Evolutionary conservation across 192 early-diverging fungal species (phyloP).

Genomic region (Lobosporangium transversale): DNA sequence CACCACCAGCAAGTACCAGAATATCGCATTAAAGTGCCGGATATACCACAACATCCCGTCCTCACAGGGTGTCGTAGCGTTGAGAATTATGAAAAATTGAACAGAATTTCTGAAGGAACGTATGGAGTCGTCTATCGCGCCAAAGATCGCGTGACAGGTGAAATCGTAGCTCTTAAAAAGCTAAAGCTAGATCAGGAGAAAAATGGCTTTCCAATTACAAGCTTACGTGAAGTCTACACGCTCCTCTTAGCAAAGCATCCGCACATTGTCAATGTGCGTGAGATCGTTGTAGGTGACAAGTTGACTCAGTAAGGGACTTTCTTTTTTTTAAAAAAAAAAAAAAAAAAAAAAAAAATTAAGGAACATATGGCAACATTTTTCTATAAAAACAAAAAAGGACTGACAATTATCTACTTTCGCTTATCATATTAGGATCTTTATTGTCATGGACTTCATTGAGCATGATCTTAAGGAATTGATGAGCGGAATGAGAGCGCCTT

Average conservation of each 20-base stretch:
- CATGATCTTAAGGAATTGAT: slow-evolving; percentile 94
- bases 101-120: slow-evolving; percentile 95
- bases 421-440: slow-evolving; percentile 93
- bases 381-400: too few relatives aligned
- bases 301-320: slow-evolving; percentile 61
- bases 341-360: too few relatives aligned
- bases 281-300: slow-evolving; percentile 77
- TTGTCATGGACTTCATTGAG: slow-evolving; percentile 98
- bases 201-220: slow-evolving; percentile 83
- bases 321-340: too few relatives aligned
- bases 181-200: slow-evolving; percentile 66
- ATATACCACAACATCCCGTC: slow-evolving; percentile 55
- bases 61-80: slow-evolving; percentile 75
- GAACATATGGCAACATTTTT: too few relatives aligned
- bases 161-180: slow-evolving; percentile 70
- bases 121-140: slow-evolving; percentile 98
- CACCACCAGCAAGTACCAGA: slow-evolving; percentile 8
- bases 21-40: slow-evolving; percentile 31
- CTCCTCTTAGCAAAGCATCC: slow-evolving; percentile 82
- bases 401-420: too few relatives aligned
- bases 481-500: slow-evolving; percentile 82
- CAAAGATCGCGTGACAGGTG: slow-evolving; percentile 80
- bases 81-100: slow-evolving; percentile 91
- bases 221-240: slow-evolving; percentile 80
- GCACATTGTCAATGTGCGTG: slow-evolving; percentile 84